Conservation (phyloP, 306 rosid genomes). For the Glycyrrhiza uralensis region DNA sequence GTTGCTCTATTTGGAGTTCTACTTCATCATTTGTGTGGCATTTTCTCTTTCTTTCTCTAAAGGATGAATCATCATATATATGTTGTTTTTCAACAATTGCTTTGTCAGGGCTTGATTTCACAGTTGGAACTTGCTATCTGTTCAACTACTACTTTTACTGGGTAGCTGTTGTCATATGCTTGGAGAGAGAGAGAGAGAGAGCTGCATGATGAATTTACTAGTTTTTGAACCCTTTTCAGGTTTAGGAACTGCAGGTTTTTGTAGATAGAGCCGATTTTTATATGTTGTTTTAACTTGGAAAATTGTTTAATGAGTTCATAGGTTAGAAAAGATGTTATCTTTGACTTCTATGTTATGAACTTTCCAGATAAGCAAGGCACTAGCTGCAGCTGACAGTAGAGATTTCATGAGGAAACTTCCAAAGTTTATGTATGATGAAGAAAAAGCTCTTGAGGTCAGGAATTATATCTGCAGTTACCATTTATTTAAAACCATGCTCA, state of each 20-base stretch:
- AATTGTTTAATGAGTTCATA: not conserved
- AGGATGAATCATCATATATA: not conserved
- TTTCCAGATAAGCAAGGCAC: constrained; percentile 51
- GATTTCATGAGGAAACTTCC: constrained; percentile 67
- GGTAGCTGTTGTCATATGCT: not conserved
- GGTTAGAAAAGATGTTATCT: not conserved
- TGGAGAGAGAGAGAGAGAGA: not conserved
- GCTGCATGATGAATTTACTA: not conserved
- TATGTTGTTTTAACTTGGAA: not conserved
- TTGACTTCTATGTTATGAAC: constrained; percentile 8
- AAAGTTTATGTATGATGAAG: constrained; percentile 65
- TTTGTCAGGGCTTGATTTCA: not conserved
- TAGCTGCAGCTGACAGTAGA: constrained; percentile 53
- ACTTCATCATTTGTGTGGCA: not conserved
- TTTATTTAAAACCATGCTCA: not conserved
- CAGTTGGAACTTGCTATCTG: not conserved
- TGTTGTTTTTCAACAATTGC: constrained; percentile 9
- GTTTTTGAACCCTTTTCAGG: not conserved
- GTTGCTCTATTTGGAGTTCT: not conserved
- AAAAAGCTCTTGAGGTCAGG: constrained; percentile 64
- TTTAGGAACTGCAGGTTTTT: not conserved
- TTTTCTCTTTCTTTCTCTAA: not conserved
- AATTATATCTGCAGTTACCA: constrained; percentile 5
- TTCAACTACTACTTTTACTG: not conserved
- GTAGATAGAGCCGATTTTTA: not conserved